A percentile compares a stretch with the other conserved stretches of the same genome.
Conservation (phyloP, 1,139 yeast genomes). For the Candida gigantensis region DNA sequence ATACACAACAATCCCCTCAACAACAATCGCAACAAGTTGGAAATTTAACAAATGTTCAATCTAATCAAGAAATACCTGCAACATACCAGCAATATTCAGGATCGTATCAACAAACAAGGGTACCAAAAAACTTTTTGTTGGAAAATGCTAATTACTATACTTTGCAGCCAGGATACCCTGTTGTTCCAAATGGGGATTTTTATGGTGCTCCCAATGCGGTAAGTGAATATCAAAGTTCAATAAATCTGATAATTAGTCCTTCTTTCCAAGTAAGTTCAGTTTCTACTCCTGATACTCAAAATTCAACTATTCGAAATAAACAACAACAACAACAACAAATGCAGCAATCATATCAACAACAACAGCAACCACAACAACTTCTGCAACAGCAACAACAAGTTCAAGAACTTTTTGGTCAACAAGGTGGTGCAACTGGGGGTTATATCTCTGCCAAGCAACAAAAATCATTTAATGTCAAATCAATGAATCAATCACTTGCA, state of each 20-base stretch:
- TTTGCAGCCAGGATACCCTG: constrained; percentile 16
- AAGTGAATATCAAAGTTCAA: constrained; percentile 10
- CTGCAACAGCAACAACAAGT: constrained; percentile 6
- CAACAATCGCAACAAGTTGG: background rate
- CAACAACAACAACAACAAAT: constrained; percentile 10
- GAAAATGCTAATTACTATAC: constrained; percentile 16
- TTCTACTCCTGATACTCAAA: constrained; percentile 11
- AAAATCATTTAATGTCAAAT: constrained; percentile 3
- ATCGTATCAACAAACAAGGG: constrained; percentile 9
- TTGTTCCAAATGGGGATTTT: constrained; percentile 12
- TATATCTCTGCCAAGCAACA: constrained; percentile 5
- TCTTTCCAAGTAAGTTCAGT: constrained; percentile 12
- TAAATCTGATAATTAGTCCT: constrained; percentile 12
- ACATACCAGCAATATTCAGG: constrained; percentile 9
- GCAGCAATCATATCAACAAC: constrained; percentile 10
- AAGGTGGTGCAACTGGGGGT: background rate
- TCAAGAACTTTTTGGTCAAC: constrained; percentile 3
- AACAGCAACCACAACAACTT: constrained; percentile 8
- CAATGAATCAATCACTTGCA: constrained; percentile 1
- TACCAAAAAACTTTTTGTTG: constrained; percentile 14
- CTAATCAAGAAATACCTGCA: constrained; percentile 5
- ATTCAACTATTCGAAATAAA: constrained; percentile 5
- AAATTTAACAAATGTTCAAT: too few relatives aligned
- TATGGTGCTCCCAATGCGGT: constrained; percentile 8
- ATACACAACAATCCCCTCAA: background rate